These are phyloP conservation scores for Cladosporium oxysporum DNA, from an alignment of 2,329 filamentous ascomycete species.

Conservation along the genomic window DNA sequence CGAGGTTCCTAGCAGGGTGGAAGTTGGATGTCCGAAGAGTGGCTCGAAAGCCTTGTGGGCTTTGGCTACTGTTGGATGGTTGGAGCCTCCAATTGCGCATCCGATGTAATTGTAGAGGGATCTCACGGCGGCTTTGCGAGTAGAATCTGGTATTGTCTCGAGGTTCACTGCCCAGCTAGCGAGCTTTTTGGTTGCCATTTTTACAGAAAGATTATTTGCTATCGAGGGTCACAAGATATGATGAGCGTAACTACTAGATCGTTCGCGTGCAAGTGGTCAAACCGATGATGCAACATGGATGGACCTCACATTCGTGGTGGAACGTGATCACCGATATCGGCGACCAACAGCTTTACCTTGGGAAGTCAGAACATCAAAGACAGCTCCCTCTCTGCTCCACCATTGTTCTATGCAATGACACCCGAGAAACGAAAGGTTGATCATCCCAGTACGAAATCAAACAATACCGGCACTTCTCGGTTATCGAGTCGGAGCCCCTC, in stretches of 20 bases:
- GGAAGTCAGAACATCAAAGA: background rate
- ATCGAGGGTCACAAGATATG: background rate
- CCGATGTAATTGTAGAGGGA: slow-evolving; percentile 58
- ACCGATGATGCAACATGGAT: background rate
- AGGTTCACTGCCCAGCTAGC: slow-evolving; percentile 52
- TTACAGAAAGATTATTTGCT: background rate
- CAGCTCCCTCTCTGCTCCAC: background rate
- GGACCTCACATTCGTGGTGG: background rate
- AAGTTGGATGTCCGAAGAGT: slow-evolving; percentile 43
- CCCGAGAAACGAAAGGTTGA: background rate
- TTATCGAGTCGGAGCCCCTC: background rate
- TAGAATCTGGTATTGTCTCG: slow-evolving; percentile 43
- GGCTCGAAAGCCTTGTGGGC: slow-evolving; percentile 40
- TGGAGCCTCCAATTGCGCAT: slow-evolving; percentile 54
- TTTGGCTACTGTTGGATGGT: slow-evolving; percentile 48
- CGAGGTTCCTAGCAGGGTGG: slow-evolving; percentile 40
- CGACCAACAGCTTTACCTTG: background rate
- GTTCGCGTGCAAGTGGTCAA: background rate
- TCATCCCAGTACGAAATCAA: background rate
- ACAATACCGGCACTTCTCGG: background rate
- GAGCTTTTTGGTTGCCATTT: slow-evolving; percentile 51
- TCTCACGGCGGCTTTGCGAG: slow-evolving; percentile 48
- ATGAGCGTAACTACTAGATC: background rate
- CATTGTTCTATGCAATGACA: background rate
- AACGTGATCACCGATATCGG: background rate